Evolutionary conservation across 2,329 filamentous ascomycete genomes (phyloP).

Genomic region (Penicillium sp.): DNA sequence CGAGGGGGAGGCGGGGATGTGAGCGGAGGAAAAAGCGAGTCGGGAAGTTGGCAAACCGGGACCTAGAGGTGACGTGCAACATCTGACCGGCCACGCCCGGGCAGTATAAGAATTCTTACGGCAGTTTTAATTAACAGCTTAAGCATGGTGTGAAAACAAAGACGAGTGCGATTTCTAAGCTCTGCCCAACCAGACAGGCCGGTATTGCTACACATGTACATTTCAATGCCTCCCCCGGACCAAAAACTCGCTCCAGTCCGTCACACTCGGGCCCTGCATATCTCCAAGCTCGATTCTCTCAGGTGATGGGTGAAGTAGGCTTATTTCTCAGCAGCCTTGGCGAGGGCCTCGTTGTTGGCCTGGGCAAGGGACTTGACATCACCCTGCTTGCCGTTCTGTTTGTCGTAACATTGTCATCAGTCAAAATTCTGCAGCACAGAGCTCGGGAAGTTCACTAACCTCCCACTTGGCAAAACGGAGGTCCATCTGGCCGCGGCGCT

Average conservation of each 20-base stretch:
- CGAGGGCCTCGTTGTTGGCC: constrained; percentile 53
- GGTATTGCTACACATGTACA: constrained; percentile 43
- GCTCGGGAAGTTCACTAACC: constrained; percentile 54
- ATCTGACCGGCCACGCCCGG: constrained; percentile 8
- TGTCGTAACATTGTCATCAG: constrained; percentile 32
- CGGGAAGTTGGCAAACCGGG: constrained; percentile 15
- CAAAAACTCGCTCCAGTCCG: constrained; percentile 15
- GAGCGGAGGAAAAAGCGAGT: constrained; percentile 26
- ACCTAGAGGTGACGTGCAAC: constrained; percentile 24
- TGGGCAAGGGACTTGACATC: constrained; percentile 70
- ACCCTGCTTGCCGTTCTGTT: constrained; percentile 92
- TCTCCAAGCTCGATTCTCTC: constrained; percentile 21
- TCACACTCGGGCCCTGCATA: constrained; percentile 22
- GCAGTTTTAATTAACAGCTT: constrained; percentile 1
- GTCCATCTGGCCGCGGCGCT: constrained; percentile 87
- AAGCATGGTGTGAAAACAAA: constrained; percentile 19
- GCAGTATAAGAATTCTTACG: constrained; percentile 10
- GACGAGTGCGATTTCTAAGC: constrained; percentile 26
- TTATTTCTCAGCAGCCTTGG: constrained; percentile 46
- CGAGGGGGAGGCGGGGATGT: constrained; percentile 17
- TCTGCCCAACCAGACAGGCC: constrained; percentile 33
- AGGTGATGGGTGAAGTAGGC: constrained; percentile 17
- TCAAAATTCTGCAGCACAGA: constrained; percentile 10
- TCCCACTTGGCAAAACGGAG: constrained; percentile 92
- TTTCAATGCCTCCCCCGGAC: constrained; percentile 27